Conservation (phyloP, 768 basidiomycete genomes). For the Polyporus arcularius region DNA sequence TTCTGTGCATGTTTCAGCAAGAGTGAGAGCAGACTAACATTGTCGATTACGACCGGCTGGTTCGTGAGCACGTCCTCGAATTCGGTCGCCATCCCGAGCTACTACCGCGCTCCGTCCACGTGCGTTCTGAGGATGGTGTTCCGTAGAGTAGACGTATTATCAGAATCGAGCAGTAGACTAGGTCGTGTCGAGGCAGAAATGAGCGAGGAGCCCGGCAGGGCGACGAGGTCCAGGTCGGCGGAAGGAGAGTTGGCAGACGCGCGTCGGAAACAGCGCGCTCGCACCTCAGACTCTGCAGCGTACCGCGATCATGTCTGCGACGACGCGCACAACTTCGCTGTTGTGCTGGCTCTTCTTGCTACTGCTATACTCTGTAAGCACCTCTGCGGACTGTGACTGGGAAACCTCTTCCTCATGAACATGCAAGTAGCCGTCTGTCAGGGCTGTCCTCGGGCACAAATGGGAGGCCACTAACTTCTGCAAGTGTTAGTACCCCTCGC, state of each 20-base stretch:
- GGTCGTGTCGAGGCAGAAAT: constrained; percentile 2
- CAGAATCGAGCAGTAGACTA: constrained; percentile 8
- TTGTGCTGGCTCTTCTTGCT: constrained; percentile 20
- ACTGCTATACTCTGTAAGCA: constrained; percentile 25
- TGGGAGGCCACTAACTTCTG: constrained; percentile 93
- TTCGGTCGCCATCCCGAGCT: constrained; percentile 69
- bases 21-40: constrained; percentile 54
- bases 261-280: constrained; percentile 5
- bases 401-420: not conserved
- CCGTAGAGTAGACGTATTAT: constrained; percentile 2
- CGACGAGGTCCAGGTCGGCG: constrained; percentile 9
- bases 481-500: constrained; percentile 60
- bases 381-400: not conserved
- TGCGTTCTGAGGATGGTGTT: not conserved
- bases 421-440: constrained; percentile 37
- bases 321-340: constrained; percentile 14
- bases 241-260: constrained; percentile 16
- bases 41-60: constrained; percentile 99
- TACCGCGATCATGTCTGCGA: constrained; percentile 20
- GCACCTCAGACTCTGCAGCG: constrained; percentile 5
- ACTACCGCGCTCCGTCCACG: not conserved
- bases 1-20: constrained; percentile 24
- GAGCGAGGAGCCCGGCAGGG: constrained; percentile 10
- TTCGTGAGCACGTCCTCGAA: constrained; percentile 95
- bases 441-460: constrained; percentile 54